Evolutionary conservation across 495 filamentous ascomycete genomes (phyloP), one percentile per base, ranked within the genome.

Genomic region (Neurospora tetraspora): DNA sequence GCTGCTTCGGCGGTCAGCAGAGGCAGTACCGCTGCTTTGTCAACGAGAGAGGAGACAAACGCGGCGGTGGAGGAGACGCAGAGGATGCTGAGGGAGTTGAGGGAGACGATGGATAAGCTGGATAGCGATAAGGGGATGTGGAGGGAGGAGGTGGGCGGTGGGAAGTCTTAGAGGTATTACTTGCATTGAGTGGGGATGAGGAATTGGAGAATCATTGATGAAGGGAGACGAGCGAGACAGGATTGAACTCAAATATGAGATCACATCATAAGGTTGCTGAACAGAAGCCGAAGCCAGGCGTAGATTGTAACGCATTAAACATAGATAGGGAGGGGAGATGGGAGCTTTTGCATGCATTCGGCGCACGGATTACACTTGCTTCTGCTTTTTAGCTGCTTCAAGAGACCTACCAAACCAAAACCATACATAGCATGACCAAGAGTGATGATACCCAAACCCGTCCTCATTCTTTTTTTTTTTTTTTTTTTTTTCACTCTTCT

Each of bases 61-160:
- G 75, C 76, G 7, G 76, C 77, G 73, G 76, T 79, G 69, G 75
- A 74, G 73, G 69, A 77, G 12, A 77, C 77, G 31, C 73, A 73
- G 72, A 71, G 76, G 68, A 80, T 80, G 79, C 43, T 80, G 68
- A 70, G 73, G 39, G 79, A 80, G 76, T 43, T 80, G 72, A 74
- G 74, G 53, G 76, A 80, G 72, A 71, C 70, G 8, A 79, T 79
- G 78, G 77, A 77, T 27, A 39, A 59, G 71, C 47, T 77, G 74
- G 79, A 79, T 37, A 69, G 71, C 43, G 74, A 78, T 47, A 39
- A 69, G 43, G 39, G 37, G 16, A 59, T 73, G 31, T 38, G 73
- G 40, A 43, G 70, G 20, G 75, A 74, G 71, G 71, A 76, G 43
- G 47, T 74, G 43, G 65, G 38, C 71, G 39, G 73, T 71, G 68